Percentiles rank a stretch among this genome's conserved stretches.
Conservation (phyloP, 1,284 basidiomycete genomes). For the Rhodotorula sp. region DNA sequence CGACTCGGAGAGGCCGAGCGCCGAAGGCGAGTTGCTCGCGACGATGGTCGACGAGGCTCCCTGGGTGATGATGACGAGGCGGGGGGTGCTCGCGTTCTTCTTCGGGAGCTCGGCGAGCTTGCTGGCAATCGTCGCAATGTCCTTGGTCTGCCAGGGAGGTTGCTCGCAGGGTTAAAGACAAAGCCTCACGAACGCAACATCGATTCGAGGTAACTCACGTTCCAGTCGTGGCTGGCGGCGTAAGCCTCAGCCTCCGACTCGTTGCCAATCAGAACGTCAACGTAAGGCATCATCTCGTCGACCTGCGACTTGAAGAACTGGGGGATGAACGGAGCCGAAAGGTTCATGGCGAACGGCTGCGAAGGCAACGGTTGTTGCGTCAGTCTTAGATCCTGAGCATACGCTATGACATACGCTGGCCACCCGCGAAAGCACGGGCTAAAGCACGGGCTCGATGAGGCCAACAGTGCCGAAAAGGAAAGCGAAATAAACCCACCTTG, state of each 20-base stretch:
- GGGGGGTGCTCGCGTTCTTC: constrained; percentile 63
- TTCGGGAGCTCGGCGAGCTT: constrained; percentile 65
- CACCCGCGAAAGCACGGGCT: too few relatives aligned
- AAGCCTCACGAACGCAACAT: background rate
- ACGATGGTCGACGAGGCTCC: constrained; percentile 79
- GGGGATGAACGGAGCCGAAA: constrained; percentile 95
- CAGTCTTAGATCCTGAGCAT: background rate
- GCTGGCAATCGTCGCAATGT: constrained; percentile 68
- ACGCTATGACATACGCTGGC: background rate
- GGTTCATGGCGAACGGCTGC: constrained; percentile 83
- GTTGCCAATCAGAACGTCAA: constrained; percentile 87
- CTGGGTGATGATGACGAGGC: constrained; percentile 88
- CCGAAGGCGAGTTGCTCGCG: constrained; percentile 60
- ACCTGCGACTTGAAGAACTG: constrained; percentile 88
- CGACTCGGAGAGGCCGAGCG: constrained; percentile 54
- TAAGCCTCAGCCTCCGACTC: constrained; percentile 90
- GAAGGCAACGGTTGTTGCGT: background rate
- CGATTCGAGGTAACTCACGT: constrained; percentile 46
- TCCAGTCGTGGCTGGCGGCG: constrained; percentile 63
- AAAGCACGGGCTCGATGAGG: too few relatives aligned
- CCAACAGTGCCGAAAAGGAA: background rate
- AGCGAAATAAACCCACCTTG: constrained; percentile 59
- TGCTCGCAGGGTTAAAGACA: background rate
- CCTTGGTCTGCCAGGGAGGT: constrained; percentile 53
- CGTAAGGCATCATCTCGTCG: constrained; percentile 72